Conservation (phyloP, 305 asterid species). For the Solanum chacoense region DNA sequence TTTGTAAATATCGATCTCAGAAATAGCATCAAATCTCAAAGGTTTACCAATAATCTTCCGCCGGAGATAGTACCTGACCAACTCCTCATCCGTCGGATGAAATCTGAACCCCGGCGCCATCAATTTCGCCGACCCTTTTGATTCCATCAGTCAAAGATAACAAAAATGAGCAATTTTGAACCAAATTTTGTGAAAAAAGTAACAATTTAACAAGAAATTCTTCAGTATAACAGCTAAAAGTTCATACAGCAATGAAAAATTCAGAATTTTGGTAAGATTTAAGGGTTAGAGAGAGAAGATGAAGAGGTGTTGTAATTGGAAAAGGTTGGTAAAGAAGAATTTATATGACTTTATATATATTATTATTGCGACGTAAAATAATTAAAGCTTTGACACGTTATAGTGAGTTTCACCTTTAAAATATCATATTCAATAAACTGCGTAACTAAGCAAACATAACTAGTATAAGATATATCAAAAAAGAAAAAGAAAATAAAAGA, state of each 20-base stretch:
- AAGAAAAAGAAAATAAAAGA: background rate
- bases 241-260: background rate
- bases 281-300: background rate
- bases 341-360: background rate
- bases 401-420: too few relatives aligned
- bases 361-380: background rate
- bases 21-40: conserved; percentile 61
- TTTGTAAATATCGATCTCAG: conserved; percentile 84
- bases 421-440: too few relatives aligned
- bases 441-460: too few relatives aligned
- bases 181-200: background rate
- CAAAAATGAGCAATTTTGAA: background rate
- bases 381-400: background rate
- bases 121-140: conserved; percentile 19
- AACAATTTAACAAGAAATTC: background rate
- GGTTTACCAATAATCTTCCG: conserved; percentile 68
- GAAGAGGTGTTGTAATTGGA: background rate
- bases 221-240: background rate
- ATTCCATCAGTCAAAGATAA: conserved; percentile 17
- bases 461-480: too few relatives aligned
- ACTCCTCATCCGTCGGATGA: conserved; percentile 98
- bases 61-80: conserved; percentile 73
- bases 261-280: background rate
- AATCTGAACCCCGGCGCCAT: conserved; percentile 93
- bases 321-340: background rate